Conservation (phyloP, 148 eudicot genomes). For the Vaccinium darrowii region DNA sequence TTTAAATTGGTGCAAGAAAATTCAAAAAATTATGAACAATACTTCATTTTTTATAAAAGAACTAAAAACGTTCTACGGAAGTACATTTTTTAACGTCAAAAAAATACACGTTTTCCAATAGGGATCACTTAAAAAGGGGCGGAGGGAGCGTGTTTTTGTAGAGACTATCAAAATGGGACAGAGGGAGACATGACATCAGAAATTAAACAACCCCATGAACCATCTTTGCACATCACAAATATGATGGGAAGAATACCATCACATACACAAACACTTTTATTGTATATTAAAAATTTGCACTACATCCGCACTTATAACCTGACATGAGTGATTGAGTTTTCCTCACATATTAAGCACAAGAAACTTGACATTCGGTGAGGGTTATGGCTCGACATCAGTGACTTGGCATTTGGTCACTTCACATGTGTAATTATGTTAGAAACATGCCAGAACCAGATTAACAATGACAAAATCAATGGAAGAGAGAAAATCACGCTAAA, state of each 20-base stretch:
- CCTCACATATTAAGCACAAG: not conserved
- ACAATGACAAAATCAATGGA: not conserved
- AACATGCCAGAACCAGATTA: not conserved
- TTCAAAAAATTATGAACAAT: too few relatives aligned
- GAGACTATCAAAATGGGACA: too few relatives aligned
- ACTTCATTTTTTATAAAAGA: too few relatives aligned
- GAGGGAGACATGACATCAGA: not conserved
- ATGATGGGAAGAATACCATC: not conserved
- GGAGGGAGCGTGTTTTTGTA: too few relatives aligned
- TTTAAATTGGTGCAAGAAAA: too few relatives aligned
- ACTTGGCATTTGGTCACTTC: not conserved
- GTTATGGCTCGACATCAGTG: not conserved
- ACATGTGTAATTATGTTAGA: not conserved
- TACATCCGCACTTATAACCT: not conserved
- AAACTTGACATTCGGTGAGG: not conserved
- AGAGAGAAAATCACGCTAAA: not conserved
- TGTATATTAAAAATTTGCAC: not conserved
- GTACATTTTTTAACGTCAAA: too few relatives aligned
- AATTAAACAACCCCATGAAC: not conserved
- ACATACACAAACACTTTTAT: not conserved
- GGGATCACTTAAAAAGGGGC: too few relatives aligned
- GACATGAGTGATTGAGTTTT: not conserved
- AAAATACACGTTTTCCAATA: too few relatives aligned
- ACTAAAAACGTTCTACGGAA: too few relatives aligned
- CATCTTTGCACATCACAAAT: not conserved